These are phyloP conservation scores for Kluyveromyces sp. DNA, from an alignment of 1,139 yeast genomes.

Conservation along the genomic window DNA sequence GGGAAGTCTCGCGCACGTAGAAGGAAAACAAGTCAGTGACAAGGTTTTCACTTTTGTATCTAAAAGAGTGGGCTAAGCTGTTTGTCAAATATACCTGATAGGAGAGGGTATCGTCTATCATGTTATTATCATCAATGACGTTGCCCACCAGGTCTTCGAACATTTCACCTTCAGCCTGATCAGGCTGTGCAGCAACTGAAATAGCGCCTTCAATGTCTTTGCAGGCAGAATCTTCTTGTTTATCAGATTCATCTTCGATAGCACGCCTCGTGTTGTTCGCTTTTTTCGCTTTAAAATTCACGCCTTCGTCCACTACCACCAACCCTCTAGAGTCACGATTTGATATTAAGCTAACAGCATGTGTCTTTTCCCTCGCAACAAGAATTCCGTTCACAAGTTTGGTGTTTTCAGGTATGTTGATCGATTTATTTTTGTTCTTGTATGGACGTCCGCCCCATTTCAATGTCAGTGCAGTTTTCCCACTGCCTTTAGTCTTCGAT, in stretches of 20 bases:
- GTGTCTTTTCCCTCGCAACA: slow-evolving; percentile 1
- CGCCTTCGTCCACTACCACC: not conserved
- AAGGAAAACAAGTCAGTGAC: slow-evolving; percentile 50
- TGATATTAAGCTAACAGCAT: not conserved
- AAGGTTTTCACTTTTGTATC: not conserved
- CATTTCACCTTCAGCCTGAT: not conserved
- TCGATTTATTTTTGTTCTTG: slow-evolving; percentile 6
- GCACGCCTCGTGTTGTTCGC: too few species aligned
- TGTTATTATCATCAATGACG: not conserved
- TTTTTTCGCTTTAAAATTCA: not conserved
- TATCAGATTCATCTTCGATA: not conserved
- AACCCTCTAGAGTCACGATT: not conserved
- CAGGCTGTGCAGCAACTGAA: too few species aligned
- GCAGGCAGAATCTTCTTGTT: too few species aligned
- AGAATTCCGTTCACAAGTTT: slow-evolving; percentile 10
- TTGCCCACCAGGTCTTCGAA: not conserved
- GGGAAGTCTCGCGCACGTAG: slow-evolving; percentile 57
- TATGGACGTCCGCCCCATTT: slow-evolving; percentile 12
- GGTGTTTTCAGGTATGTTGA: slow-evolving; percentile 9
- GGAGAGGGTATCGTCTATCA: not conserved
- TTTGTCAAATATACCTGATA: not conserved
- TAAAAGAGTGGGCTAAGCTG: not conserved
- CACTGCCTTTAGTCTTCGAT: slow-evolving; percentile 9
- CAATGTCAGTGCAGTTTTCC: slow-evolving; percentile 7
- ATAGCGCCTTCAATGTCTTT: too few species aligned